Percentiles rank a stretch among this genome's conserved stretches.
These are phyloP conservation scores for Puccinellia tenuiflora DNA, from an alignment of 176 grass and related monocot species.

Conservation along the genomic window DNA sequence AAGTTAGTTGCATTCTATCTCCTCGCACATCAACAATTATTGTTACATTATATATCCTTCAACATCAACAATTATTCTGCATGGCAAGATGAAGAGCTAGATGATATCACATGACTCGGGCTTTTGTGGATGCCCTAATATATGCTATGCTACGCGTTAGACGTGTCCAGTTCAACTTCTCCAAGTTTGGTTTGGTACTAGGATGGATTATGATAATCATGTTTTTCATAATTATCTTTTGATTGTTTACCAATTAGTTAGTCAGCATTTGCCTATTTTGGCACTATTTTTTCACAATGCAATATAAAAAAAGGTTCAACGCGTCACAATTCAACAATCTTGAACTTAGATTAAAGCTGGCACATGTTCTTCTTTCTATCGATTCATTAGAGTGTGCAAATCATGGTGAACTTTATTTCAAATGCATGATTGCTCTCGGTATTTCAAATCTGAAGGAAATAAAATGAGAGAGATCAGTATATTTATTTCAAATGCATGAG, in stretches of 20 bases:
- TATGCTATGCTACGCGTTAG: not conserved
- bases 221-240: not conserved
- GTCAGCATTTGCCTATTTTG: not conserved
- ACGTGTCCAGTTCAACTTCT: not conserved
- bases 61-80: not conserved
- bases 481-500: not conserved
- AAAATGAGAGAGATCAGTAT: not conserved
- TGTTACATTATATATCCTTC: not conserved
- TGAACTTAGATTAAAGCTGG: not conserved
- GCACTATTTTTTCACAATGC: not conserved
- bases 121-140: not conserved
- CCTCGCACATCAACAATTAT: too few relatives aligned
- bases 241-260: not conserved
- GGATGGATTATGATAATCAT: not conserved
- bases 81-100: not conserved
- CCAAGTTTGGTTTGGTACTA: not conserved
- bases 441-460: not conserved
- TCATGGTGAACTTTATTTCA: not conserved
- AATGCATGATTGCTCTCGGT: too few relatives aligned
- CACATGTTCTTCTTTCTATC: not conserved
- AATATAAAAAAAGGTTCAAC: not conserved
- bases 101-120: not conserved
- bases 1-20: not conserved
- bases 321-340: not conserved
- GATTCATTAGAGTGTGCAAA: not conserved